Evolutionary conservation across 139 green algal genomes (phyloP).

Genomic region (Ettlia oleoabundans): DNA sequence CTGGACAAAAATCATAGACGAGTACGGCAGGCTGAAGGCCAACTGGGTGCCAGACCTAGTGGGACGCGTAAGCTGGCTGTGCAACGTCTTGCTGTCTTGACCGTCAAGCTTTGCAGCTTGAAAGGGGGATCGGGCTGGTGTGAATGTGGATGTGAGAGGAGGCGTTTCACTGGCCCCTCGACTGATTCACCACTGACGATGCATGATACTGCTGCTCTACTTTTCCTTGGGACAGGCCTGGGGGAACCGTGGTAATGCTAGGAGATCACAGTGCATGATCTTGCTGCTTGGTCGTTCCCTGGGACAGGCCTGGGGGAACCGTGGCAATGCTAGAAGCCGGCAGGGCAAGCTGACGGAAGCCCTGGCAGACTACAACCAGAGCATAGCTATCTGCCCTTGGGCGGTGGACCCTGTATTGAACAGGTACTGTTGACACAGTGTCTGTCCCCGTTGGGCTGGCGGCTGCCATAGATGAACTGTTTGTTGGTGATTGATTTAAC

Average conservation of each 20-base stretch:
- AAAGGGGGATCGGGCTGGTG: not conserved
- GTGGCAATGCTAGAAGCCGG: constrained; percentile 86
- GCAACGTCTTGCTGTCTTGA: not conserved
- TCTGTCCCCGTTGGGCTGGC: not conserved
- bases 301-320: constrained; percentile 76
- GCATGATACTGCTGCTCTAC: too few relatives aligned
- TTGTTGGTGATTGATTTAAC: too few relatives aligned
- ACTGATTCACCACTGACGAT: too few relatives aligned
- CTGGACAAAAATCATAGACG: constrained; percentile 73
- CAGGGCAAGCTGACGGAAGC: constrained; percentile 77
- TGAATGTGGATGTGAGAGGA: too few relatives aligned
- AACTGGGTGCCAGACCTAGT: constrained; percentile 87
- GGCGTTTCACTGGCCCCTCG: too few relatives aligned
- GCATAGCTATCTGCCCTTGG: constrained; percentile 85
- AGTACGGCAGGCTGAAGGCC: constrained; percentile 61
- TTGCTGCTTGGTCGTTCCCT: too few relatives aligned
- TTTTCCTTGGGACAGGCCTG: constrained; percentile 53
- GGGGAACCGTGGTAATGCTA: constrained; percentile 91
- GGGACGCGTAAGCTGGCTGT: constrained; percentile 51
- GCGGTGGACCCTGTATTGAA: constrained; percentile 89
- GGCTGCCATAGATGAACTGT: not conserved
- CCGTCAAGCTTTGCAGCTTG: too few relatives aligned
- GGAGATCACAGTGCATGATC: too few relatives aligned
- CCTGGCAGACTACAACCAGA: constrained; percentile 79
- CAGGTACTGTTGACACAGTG: constrained; percentile 39